A percentile compares a stretch with the other conserved stretches of the same genome.
phyloP scores from a whole-genome alignment of 2,329 filamentous ascomycete genomes.

The Fusarium avenaceum region DNA sequence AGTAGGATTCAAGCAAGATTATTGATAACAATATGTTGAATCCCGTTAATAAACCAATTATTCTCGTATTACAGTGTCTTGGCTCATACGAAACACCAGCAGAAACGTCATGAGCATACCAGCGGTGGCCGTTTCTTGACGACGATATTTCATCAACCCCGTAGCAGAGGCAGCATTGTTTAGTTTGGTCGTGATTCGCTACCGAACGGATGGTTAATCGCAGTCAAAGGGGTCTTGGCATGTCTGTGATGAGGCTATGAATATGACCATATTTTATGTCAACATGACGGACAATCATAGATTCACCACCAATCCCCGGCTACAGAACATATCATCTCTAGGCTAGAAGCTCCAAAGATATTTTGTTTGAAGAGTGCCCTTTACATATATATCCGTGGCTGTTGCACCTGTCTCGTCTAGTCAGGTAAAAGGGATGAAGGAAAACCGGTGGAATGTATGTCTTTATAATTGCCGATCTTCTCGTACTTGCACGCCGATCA shows the following conservation, averaged over 20 bases:
- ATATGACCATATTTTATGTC: too few relatives aligned
- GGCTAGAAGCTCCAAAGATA: background rate
- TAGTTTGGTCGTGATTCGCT: too few relatives aligned
- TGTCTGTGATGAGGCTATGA: background rate
- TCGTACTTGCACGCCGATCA: background rate
- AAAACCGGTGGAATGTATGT: background rate
- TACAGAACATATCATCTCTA: too few relatives aligned
- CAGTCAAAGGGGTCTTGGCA: background rate
- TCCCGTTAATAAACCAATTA: background rate
- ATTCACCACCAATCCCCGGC: too few relatives aligned
- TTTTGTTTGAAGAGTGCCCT: background rate
- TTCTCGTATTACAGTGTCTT: constrained; percentile 1
- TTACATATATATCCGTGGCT: background rate
- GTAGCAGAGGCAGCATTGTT: too few relatives aligned
- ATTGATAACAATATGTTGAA: background rate
- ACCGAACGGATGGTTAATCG: background rate
- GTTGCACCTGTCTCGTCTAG: background rate
- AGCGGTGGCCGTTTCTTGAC: background rate
- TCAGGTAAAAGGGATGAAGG: background rate
- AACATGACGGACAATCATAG: too few relatives aligned
- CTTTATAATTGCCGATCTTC: background rate
- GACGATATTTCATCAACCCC: too few relatives aligned
- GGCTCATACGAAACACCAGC: background rate
- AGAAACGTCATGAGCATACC: constrained; percentile 8
- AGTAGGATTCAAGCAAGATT: background rate